Percentiles rank a stretch among this genome's conserved stretches.
These are phyloP conservation scores for Thelonectria olida DNA, from an alignment of 2,329 filamentous ascomycete species.

Conservation along the genomic window DNA sequence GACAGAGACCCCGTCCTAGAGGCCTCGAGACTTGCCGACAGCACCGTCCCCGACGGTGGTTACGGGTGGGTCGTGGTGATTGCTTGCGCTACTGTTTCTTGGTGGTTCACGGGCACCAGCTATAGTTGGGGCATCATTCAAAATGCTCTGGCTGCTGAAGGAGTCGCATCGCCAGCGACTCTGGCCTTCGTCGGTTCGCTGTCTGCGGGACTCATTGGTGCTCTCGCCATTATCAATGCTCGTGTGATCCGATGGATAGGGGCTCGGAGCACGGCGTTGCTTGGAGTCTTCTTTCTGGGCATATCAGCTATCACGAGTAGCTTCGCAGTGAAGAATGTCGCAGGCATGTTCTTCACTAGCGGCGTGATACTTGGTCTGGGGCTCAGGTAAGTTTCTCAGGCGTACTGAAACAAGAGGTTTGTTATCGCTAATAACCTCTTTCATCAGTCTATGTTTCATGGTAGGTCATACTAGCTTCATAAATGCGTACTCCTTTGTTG, in stretches of 20 bases:
- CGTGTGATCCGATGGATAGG: slow-evolving; percentile 60
- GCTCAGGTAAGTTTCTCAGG: slow-evolving; percentile 40
- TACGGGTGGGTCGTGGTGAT: slow-evolving; percentile 40
- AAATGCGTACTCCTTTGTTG: not conserved
- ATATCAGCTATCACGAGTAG: slow-evolving; percentile 51
- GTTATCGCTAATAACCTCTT: not conserved
- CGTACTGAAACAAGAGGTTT: not conserved
- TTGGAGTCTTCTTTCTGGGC: slow-evolving; percentile 61
- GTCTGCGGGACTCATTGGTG: slow-evolving; percentile 53
- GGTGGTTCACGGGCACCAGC: slow-evolving; percentile 65
- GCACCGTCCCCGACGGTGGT: slow-evolving; percentile 39
- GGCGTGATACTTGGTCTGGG: slow-evolving; percentile 33
- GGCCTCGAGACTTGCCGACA: slow-evolving; percentile 33
- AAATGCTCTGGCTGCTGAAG: slow-evolving; percentile 59
- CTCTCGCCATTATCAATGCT: slow-evolving; percentile 62
- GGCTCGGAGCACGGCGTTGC: slow-evolving; percentile 52
- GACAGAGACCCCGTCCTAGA: slow-evolving; percentile 31
- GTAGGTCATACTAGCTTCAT: not conserved
- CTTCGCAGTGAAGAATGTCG: slow-evolving; percentile 38
- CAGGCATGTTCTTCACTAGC: slow-evolving; percentile 39
- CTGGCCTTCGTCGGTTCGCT: slow-evolving; percentile 68
- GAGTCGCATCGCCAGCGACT: slow-evolving; percentile 57
- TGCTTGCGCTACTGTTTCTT: slow-evolving; percentile 36
- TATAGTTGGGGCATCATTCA: slow-evolving; percentile 71
- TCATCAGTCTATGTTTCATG: slow-evolving; percentile 17